Base-by-base conservation (phyloP, 1,284 basidiomycete genomes). In the Coniferiporia weirii region DNA sequence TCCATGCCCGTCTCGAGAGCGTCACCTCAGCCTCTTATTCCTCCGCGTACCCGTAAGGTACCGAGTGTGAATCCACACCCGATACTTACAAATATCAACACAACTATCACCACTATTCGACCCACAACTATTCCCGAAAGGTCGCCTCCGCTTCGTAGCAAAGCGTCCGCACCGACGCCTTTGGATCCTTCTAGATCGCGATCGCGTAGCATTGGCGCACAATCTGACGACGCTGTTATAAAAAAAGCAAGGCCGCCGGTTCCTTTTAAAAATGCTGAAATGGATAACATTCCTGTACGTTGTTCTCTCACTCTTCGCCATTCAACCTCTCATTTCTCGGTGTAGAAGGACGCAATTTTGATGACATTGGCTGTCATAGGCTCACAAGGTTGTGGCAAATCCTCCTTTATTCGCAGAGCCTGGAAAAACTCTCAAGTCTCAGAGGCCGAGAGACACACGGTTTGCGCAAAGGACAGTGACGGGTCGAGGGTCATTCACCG, bases 281-380 rank as follows among this genome's bases (percentile, higher is more conserved):
- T 56, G 7, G 56, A 58, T 13, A 52, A 46, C 44, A 52, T 51
- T 22, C 56, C 56, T 7, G 60, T 58, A 20, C 19, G 56, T 45
- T 20, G n/a, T n/a, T 17, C n/a, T 32, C 13, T 35, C 36, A 27
- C 38, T 44, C 35, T 56, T 34, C 40, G 20, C 40, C 13, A 54
- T 49, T 36, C 4, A 32, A 35, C 8, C 12, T 43, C 40, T 19
- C 5, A 15, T 5, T 48, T 19, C 5, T 13, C 45, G 32, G 36
- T 52, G 10, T 32, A 61, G 59, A 56, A 53, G 45, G 59, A 61
- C 40, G 46, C 51, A 15, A 53, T 61, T 13, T 32, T 35, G 13
- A 68, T 88, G 53, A 82, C 82, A 4, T 70, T 91, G 19, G 80
- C 81, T 46, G 81, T 91, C 34, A 77, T 89, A 38, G 89, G 89